phyloP scores from a whole-genome alignment of 768 basidiomycete genomes.

The Boletus huronensis region DNA sequence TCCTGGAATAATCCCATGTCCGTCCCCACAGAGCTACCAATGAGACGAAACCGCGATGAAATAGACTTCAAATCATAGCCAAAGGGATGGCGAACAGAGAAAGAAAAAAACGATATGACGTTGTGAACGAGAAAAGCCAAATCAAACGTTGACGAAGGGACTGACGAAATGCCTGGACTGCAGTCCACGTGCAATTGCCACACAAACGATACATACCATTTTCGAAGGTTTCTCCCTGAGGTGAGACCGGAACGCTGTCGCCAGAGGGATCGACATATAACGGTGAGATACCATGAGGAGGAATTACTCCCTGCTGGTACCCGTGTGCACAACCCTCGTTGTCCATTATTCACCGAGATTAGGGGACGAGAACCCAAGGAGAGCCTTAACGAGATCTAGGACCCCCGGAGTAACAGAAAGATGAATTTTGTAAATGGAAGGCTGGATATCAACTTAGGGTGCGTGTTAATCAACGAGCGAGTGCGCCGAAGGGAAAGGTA shows the following conservation, averaged over 20 bases:
- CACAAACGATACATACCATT: conserved; percentile 20
- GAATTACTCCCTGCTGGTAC: not conserved
- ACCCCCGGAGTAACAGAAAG: not conserved
- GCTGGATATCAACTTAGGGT: not conserved
- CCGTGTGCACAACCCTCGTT: not conserved
- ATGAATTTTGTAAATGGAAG: not conserved
- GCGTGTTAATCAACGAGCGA: not conserved
- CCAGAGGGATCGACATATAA: not conserved
- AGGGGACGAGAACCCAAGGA: not conserved
- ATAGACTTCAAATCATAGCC: not conserved
- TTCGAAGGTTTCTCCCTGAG: conserved; percentile 1
- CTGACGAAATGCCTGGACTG: conserved; percentile 1
- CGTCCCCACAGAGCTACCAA: not conserved
- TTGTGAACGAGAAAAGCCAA: not conserved
- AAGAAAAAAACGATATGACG: not conserved
- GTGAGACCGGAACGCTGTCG: not conserved
- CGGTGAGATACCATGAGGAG: not conserved
- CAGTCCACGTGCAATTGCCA: conserved; percentile 2
- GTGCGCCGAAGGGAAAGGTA: not conserved
- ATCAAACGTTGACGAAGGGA: not conserved
- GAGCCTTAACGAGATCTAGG: not conserved
- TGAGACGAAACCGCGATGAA: not conserved
- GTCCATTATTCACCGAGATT: conserved; percentile 1
- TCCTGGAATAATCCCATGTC: not conserved
- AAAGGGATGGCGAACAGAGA: not conserved